Base-by-base conservation (phyloP, 1,284 basidiomycete species). In the Abortiporus biennis region DNA sequence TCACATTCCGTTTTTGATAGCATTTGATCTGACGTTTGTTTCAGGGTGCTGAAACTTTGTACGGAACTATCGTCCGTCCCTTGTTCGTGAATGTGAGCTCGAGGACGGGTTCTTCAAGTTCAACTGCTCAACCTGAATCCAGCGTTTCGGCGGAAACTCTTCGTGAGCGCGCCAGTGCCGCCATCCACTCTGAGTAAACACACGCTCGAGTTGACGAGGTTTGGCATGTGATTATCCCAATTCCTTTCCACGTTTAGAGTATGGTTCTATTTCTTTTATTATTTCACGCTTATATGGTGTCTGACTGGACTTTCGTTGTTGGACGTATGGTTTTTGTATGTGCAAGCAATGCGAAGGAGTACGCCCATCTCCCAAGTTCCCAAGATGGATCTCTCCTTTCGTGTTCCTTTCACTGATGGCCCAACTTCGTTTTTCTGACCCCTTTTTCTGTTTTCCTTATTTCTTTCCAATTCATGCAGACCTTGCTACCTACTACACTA, bases 81-180 rank as follows among this genome's bases (percentile, higher is more conserved):
- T 45, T 58, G 19, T 61, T 62, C 36, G 52, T 48, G 24, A 62
- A 51, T 47, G 43, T 59, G 24, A 42, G 53, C 49, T 50, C 52
- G 31, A 56, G 51, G 50, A 48, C 51, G 16, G 46, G 43, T 42
- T 44, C 38, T 38, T 29, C 27, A 29, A 36, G 42, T 38, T 40
- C 50, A 15, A 51, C 51, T 16, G 54, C 51, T 21, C 45, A 40
- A 40, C 30, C 45, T 40, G 35, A 44, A 12, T 46, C 47, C 20
- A 63, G 59, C 17, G 56, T 56, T 29, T 56, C 59, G 11, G 61
- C 64, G 16, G 70, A 74, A 38, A 61, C 54, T 15, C 57, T 74
- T 48, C 69, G 72, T 40, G 68, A 72, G 40, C 68, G 66, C 38
- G 67, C 71, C 38, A 63, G 67, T 32, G 63, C 58, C 11, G 68